These are phyloP conservation scores for Tricholoma terreum DNA, from an alignment of 768 basidiomycete species.

Conservation along the genomic window DNA sequence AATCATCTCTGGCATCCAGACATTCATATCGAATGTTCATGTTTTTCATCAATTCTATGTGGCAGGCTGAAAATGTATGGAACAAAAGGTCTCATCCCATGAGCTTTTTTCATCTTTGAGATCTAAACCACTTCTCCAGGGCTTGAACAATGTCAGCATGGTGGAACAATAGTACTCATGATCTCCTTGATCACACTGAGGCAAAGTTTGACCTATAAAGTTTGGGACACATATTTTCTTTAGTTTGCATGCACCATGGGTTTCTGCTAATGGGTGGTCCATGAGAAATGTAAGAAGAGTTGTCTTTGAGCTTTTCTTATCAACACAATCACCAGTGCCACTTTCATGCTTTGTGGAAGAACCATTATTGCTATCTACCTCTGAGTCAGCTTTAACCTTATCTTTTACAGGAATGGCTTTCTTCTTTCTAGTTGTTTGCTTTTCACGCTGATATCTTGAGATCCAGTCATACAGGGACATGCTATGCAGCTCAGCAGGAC, in stretches of 20 bases:
- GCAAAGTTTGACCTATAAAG: background rate
- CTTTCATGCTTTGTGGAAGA: background rate
- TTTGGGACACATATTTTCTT: background rate
- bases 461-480: conserved; percentile 28
- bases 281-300: background rate
- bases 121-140: conserved; percentile 24
- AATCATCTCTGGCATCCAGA: conserved; percentile 26
- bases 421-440: background rate
- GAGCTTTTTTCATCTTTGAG: conserved; percentile 9
- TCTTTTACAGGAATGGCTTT: too few relatives aligned
- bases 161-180: conserved; percentile 3
- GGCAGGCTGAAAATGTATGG: conserved; percentile 9
- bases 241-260: background rate
- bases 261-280: background rate
- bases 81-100: conserved; percentile 22
- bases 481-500: conserved; percentile 15
- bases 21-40: conserved; percentile 27
- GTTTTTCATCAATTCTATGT: conserved; percentile 21
- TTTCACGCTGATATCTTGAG: conserved; percentile 9
- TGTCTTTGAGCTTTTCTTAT: background rate
- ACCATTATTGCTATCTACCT: background rate
- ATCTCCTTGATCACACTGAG: conserved; percentile 1
- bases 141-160: conserved; percentile 12
- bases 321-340: background rate
- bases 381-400: too few relatives aligned